Conservation (phyloP, 2,329 filamentous ascomycete genomes). For the Fusarium illudens region DNA sequence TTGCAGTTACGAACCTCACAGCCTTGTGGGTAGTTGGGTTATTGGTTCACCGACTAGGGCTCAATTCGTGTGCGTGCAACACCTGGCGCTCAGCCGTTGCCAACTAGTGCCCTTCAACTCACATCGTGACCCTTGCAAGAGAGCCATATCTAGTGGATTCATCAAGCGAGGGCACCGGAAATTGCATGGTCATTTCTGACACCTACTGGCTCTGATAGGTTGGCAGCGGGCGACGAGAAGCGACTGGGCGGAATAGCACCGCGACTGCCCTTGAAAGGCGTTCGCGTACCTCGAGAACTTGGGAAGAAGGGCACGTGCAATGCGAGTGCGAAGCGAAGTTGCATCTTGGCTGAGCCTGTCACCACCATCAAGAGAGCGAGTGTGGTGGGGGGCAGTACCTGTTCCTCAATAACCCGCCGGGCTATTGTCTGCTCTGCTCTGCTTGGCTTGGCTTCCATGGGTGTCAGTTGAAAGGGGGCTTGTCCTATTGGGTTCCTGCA, state of each 20-base stretch:
- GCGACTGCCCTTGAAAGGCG: not conserved
- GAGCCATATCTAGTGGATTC: not conserved
- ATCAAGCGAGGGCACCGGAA: constrained; percentile 4
- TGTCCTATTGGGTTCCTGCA: not conserved
- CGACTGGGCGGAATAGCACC: constrained; percentile 28
- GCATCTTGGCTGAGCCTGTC: not conserved
- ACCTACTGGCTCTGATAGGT: constrained; percentile 19
- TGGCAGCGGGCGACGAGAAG: constrained; percentile 3
- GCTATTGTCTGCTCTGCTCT: not conserved
- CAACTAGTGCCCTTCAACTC: not conserved
- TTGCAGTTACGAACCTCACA: too few relatives aligned
- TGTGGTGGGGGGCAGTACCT: not conserved
- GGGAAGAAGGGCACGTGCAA: not conserved
- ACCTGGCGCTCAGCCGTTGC: not conserved
- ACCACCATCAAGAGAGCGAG: not conserved
- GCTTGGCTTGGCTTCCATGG: not conserved
- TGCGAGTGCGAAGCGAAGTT: constrained; percentile 24
- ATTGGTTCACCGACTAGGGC: not conserved
- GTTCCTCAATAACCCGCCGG: not conserved
- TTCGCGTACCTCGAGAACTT: not conserved
- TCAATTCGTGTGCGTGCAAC: not conserved
- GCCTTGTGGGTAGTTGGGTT: too few relatives aligned
- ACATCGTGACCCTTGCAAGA: not conserved
- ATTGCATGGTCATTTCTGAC: constrained; percentile 7
- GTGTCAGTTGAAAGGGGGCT: not conserved